Evolutionary conservation across 176 grass and related monocot species (phyloP), one percentile per base, ranked within the genome.

Genomic region (Aegilops tauschii): DNA sequence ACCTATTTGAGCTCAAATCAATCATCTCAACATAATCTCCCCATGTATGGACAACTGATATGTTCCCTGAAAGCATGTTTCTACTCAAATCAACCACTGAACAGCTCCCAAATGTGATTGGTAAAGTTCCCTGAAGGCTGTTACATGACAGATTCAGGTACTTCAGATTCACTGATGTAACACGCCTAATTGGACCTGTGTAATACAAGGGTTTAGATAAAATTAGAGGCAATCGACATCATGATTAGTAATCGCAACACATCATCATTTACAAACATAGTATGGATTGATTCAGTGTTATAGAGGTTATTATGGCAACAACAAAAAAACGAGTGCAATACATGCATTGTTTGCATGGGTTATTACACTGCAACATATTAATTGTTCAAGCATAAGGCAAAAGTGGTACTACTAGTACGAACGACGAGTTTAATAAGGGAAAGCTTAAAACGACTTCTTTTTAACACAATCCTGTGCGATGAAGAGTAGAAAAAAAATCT

Each of bases 61-160:
- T 83, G 84, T 95, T 98, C 35, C 96, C 96, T 20, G 84, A 89
- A 52, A 98, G 84, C 87, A 84, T 88, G 90, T 98, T 98, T 80
- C 85, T 77, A 70, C 93, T 95, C 64, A 98, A 73, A 90, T 98
- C 93, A 82, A 98, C 36, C 30, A 95, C 47, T 86, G 93, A 85
- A 90, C 93, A 95, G 78, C 93, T 92, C 73, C 93, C 96, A 74
- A 94, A 89, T 27, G 90, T 93, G 86, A 98, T 90, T 17, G 96
- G 96, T 77, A 98, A 89, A 66, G 70, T 90, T 73, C 96, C 96
- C 23, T 89, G 84, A 69, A 98, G 90, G 77, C 47, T 81, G 76
- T 98, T 98, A 70, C 54, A 81, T 63, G 96, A 98, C 66, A 98
- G 84, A 73, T 98, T 98, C 37, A 98, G 74, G 69, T 92, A 93